phyloP scores from a whole-genome alignment of 805 yeast genomes.

The Grigorovia jiainica region DNA sequence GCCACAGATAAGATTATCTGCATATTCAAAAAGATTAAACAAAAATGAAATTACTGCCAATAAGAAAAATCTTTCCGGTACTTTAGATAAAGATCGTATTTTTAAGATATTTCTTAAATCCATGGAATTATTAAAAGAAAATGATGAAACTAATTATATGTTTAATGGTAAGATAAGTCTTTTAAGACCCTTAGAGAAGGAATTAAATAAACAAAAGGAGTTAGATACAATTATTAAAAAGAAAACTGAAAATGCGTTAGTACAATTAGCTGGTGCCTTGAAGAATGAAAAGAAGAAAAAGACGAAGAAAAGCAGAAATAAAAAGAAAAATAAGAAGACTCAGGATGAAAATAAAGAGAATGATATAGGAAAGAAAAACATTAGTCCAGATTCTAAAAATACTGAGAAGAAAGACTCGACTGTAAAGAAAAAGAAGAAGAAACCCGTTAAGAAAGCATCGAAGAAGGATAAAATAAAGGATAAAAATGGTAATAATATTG shows the following conservation, averaged over 20 bases:
- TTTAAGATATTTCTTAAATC: constrained; percentile 27
- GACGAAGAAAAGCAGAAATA: constrained; percentile 9
- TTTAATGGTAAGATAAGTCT: constrained; percentile 23
- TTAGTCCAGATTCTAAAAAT: not conserved
- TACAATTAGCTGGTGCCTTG: constrained; percentile 20
- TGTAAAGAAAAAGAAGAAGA: constrained; percentile 3
- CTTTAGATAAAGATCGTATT: constrained; percentile 24
- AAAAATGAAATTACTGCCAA: constrained; percentile 4
- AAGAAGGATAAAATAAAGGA: not conserved
- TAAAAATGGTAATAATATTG: not conserved
- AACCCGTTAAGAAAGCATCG: not conserved
- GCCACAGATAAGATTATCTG: constrained; percentile 14
- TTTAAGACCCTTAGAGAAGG: constrained; percentile 21
- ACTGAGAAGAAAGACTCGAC: not conserved
- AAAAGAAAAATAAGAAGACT: constrained; percentile 6
- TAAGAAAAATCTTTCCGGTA: constrained; percentile 20
- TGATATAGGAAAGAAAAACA: constrained; percentile 5
- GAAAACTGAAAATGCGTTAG: constrained; percentile 19
- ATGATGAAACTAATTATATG: constrained; percentile 13
- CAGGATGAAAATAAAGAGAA: not conserved
- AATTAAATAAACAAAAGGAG: constrained; percentile 15
- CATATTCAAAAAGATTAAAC: constrained; percentile 15
- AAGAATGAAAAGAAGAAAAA: constrained; percentile 16
- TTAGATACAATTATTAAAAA: constrained; percentile 11
- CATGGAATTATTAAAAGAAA: constrained; percentile 13